phyloP scores from a whole-genome alignment of 2,329 filamentous ascomycete genomes.

The Endothia cerciana region DNA sequence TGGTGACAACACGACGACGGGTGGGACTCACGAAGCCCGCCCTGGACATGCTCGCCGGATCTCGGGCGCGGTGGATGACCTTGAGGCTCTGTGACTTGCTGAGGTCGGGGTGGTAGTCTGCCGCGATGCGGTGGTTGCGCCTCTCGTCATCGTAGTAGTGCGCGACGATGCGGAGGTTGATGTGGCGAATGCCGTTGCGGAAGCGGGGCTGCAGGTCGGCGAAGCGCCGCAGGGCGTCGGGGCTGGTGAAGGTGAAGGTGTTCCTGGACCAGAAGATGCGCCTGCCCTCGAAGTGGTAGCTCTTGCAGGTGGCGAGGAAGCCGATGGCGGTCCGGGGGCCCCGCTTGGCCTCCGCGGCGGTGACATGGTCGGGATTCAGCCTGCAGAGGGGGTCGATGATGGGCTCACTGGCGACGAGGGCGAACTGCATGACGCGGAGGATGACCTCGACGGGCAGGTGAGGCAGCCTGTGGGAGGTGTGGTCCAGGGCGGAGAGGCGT shows the following conservation, averaged over 20 bases:
- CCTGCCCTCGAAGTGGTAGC: slow-evolving; percentile 53
- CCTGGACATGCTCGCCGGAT: slow-evolving; percentile 48
- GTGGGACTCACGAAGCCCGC: slow-evolving; percentile 45
- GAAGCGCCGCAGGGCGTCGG: slow-evolving; percentile 53
- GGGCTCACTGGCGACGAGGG: slow-evolving; percentile 51
- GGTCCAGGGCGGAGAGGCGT: slow-evolving; percentile 35
- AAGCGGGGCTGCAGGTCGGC: slow-evolving; percentile 47
- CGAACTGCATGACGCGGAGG: slow-evolving; percentile 55
- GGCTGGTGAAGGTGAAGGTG: slow-evolving; percentile 58
- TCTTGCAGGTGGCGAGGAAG: slow-evolving; percentile 56
- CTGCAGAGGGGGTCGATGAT: slow-evolving; percentile 59
- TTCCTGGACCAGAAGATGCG: slow-evolving; percentile 57
- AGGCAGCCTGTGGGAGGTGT: slow-evolving; percentile 37
- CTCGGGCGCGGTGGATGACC: slow-evolving; percentile 48
- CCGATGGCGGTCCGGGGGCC: slow-evolving; percentile 56
- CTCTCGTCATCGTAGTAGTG: slow-evolving; percentile 59
- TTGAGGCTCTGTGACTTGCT: slow-evolving; percentile 47
- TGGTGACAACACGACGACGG: neutral
- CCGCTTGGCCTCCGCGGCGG: slow-evolving; percentile 47
- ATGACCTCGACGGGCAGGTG: slow-evolving; percentile 57
- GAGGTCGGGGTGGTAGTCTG: slow-evolving; percentile 48
- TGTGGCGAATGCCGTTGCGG: slow-evolving; percentile 48
- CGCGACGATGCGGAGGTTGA: slow-evolving; percentile 58
- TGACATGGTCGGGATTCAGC: slow-evolving; percentile 47
- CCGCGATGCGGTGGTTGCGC: slow-evolving; percentile 45